Conservation (phyloP, 768 basidiomycete species). For the Harrya chromipes region DNA sequence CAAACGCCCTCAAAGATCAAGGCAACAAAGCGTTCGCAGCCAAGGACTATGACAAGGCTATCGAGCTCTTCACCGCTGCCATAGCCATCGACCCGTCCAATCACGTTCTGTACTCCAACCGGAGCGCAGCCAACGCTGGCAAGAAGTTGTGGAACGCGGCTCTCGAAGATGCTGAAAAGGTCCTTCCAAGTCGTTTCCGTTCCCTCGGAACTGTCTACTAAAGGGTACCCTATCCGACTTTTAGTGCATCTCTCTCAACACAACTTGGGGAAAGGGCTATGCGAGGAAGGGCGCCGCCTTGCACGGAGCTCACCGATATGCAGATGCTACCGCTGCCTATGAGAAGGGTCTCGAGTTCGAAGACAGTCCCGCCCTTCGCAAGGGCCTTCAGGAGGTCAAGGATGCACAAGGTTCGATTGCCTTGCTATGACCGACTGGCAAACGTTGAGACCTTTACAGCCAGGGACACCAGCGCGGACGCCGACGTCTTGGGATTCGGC, state of each 20-base stretch:
- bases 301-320: constrained; percentile 75
- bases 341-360: constrained; percentile 79
- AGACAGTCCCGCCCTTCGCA: constrained; percentile 76
- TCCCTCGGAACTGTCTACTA: constrained; percentile 3
- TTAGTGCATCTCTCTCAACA: constrained; percentile 76
- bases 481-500: constrained; percentile 55
- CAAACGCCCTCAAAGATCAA: constrained; percentile 75
- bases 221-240: background rate
- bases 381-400: constrained; percentile 86
- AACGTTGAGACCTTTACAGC: constrained; percentile 21
- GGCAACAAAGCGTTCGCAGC: constrained; percentile 96
- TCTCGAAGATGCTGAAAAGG: constrained; percentile 88
- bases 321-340: constrained; percentile 83
- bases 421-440: background rate
- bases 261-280: constrained; percentile 87
- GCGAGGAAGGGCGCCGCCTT: constrained; percentile 91
- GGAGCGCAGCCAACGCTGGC: constrained; percentile 88
- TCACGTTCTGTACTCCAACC: constrained; percentile 89
- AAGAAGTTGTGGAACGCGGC: constrained; percentile 76
- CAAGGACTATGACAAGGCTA: constrained; percentile 88
- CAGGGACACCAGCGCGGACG: constrained; percentile 36
- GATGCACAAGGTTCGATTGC: constrained; percentile 67
- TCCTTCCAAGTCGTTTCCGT: constrained; percentile 26
- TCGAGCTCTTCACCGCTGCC: constrained; percentile 77
- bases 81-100: constrained; percentile 80